phyloP scores from a whole-genome alignment of 2,329 filamentous ascomycete species.

The Madurella mycetomatis region DNA sequence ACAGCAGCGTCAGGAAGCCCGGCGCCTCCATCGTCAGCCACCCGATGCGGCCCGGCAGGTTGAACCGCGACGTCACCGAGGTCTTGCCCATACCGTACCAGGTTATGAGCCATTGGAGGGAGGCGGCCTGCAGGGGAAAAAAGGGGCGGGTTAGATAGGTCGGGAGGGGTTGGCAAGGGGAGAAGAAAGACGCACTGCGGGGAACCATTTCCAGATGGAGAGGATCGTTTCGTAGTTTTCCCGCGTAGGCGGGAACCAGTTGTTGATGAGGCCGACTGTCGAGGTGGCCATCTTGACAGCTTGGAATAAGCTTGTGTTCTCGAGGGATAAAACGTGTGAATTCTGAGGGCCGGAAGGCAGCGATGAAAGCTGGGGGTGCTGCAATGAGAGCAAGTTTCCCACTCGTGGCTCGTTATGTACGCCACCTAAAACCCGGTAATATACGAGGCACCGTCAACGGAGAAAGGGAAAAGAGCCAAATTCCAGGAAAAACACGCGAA shows the following conservation, averaged over 20 bases:
- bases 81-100: constrained; percentile 95
- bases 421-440: no score
- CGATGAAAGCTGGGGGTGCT: no score
- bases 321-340: no score
- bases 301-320: not conserved
- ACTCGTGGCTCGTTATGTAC: no score
- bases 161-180: constrained; percentile 28
- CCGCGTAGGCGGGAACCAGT: constrained; percentile 54
- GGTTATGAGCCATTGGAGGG: constrained; percentile 68
- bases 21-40: constrained; percentile 88
- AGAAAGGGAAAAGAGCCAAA: not conserved
- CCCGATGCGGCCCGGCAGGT: constrained; percentile 80
- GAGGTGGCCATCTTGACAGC: constrained; percentile 12
- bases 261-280: constrained; percentile 45
- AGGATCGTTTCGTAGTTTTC: constrained; percentile 54
- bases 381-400: no score
- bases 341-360: no score
- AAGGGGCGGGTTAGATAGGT: not conserved
- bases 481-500: not conserved
- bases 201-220: constrained; percentile 51
- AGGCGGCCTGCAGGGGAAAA: constrained; percentile 55
- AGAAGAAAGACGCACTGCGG: constrained; percentile 45
- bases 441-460: no score
- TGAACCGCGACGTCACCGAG: constrained; percentile 67
- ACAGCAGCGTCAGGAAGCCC: constrained; percentile 71